Evolutionary conservation across 2,329 filamentous ascomycete species (phyloP), one percentile per base, ranked within the genome.

Genomic region (Curvularia hawaiiensis): DNA sequence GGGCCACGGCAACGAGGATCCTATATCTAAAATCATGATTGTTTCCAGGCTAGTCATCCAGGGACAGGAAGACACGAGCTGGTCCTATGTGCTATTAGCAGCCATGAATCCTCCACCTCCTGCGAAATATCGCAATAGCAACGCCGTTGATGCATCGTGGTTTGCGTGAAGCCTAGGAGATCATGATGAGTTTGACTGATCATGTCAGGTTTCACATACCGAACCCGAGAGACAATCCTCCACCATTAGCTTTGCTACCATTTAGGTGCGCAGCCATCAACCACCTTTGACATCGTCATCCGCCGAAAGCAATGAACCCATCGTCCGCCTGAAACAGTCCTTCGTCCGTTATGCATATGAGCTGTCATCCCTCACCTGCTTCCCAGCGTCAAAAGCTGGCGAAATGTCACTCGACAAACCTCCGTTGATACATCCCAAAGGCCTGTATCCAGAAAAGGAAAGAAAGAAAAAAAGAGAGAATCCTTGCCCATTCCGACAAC

Each of bases 71-170:
- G 59, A 53, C 54, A 64, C 46, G 52, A 61, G 59, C 64, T 64
- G 57, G 52, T 58, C 61, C 62, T 65, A 68, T 62, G 33, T 59
- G 63, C 59, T 59, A 68, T 68, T 67, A 68, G 64, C 62, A 64
- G 60, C 59, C 60, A 45, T 48, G 31, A 54, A 45, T 62, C 63
- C 56, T 59, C 61, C 58, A 46, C 53, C 55, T 56, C 54, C 31
- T 33, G 45, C 12, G 12, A 52, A 24, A 24, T 50, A 44, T 58
- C 56, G 52, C 28, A 51, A 49, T 50, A 31, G 50, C 39, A 47
- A 58, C 26, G 35, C 49, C 40, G 52, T 35, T 52, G 35, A 38
- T 45, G 33, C 14, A 45, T 33, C 35, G 47, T 56, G 16, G 43
- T 50, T 16, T 38, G 56, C 57, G 44, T 51, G 43, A 50, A 43